Conservation (phyloP, 345 rosid species). For the Acer saccharum region DNA sequence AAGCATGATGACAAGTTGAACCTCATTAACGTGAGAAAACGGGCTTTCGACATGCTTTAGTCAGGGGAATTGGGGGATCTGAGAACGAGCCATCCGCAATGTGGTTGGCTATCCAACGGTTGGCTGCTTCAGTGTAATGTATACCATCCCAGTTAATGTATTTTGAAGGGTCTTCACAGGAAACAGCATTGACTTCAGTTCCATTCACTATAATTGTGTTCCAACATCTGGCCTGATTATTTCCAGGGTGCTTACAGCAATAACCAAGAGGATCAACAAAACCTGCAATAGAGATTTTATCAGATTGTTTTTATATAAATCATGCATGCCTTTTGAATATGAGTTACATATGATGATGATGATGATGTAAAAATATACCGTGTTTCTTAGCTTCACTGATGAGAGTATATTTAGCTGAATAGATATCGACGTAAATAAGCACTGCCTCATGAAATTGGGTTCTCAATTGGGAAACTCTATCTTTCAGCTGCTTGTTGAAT, state of each 20-base stretch:
- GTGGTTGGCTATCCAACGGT: slow-evolving; percentile 29
- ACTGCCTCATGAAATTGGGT: slow-evolving; percentile 27
- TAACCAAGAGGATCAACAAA: slow-evolving; percentile 21
- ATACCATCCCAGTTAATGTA: slow-evolving; percentile 41
- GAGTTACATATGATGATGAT: background rate
- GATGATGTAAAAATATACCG: slow-evolving; percentile 10
- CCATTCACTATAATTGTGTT: slow-evolving; percentile 24
- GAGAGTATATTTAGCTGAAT: slow-evolving; percentile 38
- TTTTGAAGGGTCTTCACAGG: slow-evolving; percentile 30
- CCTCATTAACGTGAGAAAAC: background rate
- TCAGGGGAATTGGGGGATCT: slow-evolving; percentile 32
- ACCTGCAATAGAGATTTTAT: slow-evolving; percentile 19
- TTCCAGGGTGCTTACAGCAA: slow-evolving; percentile 33
- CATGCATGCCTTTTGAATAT: background rate
- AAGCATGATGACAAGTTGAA: background rate
- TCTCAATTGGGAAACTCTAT: slow-evolving; percentile 30
- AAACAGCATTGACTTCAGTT: slow-evolving; percentile 6
- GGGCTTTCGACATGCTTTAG: slow-evolving; percentile 20
- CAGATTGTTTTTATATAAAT: background rate
- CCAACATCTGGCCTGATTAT: slow-evolving; percentile 23
- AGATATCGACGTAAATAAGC: slow-evolving; percentile 39
- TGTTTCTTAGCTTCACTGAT: slow-evolving; percentile 23
- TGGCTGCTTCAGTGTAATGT: slow-evolving; percentile 42
- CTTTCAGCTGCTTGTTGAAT: slow-evolving; percentile 35
- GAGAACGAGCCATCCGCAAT: slow-evolving; percentile 34